Percentiles rank a stretch among this genome's conserved stretches.
phyloP scores from a whole-genome alignment of 257 asterid species.

The Salvia hispanica region DNA sequence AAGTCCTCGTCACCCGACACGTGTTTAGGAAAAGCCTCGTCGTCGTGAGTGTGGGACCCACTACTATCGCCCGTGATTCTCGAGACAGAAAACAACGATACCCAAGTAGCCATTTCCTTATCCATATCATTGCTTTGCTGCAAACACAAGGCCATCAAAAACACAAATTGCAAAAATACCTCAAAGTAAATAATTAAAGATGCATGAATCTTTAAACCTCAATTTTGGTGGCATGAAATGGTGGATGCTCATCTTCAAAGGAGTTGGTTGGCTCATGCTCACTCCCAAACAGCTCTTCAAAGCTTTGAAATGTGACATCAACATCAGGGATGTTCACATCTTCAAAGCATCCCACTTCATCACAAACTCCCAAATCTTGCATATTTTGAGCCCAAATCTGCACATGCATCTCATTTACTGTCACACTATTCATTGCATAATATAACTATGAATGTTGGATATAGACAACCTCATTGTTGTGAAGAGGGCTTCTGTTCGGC shows the following conservation, averaged over 20 bases:
- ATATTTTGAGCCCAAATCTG: conserved; percentile 87
- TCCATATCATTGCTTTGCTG: conserved; percentile 31
- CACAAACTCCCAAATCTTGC: conserved; percentile 88
- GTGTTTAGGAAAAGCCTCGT: conserved; percentile 34
- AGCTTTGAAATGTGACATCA: conserved; percentile 73
- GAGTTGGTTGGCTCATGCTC: conserved; percentile 46
- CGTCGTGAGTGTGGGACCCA: conserved; percentile 45
- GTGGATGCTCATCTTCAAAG: conserved; percentile 37
- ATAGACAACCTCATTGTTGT: conserved; percentile 57
- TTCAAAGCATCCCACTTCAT: conserved; percentile 52
- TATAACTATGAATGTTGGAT: not conserved
- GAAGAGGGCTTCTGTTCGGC: conserved; percentile 62
- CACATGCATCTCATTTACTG: conserved; percentile 21
- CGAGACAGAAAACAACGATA: conserved; percentile 41
- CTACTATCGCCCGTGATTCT: conserved; percentile 54
- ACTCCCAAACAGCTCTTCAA: conserved; percentile 69
- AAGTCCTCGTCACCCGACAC: not conserved
- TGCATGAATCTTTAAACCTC: conserved; percentile 37
- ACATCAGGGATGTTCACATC: conserved; percentile 78
- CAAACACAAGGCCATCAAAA: not conserved
- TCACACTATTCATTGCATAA: not conserved
- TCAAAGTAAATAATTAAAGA: not conserved
- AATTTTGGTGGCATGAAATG: conserved; percentile 34
- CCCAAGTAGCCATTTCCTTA: conserved; percentile 34
- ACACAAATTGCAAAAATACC: too few species aligned